Evolutionary conservation across 2,329 filamentous ascomycete genomes (phyloP).

Genomic region (Aureobasidium sp.): DNA sequence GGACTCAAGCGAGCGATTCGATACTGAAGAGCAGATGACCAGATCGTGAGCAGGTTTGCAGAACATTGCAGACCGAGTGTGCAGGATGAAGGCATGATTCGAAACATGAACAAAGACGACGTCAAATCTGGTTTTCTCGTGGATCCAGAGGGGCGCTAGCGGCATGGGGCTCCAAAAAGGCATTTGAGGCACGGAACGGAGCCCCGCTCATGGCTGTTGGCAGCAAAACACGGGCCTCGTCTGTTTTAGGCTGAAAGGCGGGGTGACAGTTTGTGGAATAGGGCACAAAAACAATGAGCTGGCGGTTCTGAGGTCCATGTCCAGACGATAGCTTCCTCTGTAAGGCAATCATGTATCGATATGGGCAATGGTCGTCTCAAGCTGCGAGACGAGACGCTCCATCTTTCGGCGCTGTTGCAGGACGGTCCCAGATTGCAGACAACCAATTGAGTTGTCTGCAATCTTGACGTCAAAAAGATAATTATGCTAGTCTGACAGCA

Average conservation of each 20-base stretch:
- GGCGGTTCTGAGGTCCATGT: conserved; percentile 24
- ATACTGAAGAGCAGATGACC: not conserved
- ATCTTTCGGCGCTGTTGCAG: conserved; percentile 51
- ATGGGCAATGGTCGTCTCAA: conserved; percentile 52
- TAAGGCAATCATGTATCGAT: conserved; percentile 39
- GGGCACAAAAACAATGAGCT: conserved; percentile 11
- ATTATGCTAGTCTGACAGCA: conserved; percentile 40
- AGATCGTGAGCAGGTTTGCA: not conserved
- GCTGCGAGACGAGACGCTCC: conserved; percentile 44
- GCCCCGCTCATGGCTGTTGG: not conserved
- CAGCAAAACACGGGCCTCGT: not conserved
- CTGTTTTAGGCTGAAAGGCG: conserved; percentile 2
- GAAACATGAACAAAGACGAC: not conserved
- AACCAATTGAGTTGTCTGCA: conserved; percentile 44
- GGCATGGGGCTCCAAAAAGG: conserved; percentile 1
- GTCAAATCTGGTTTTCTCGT: conserved; percentile 4
- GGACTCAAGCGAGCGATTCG: not conserved
- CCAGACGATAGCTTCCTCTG: conserved; percentile 27
- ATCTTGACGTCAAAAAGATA: conserved; percentile 41
- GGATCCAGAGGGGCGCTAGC: not conserved
- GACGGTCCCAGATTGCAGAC: conserved; percentile 48
- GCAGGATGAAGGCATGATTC: conserved; percentile 4
- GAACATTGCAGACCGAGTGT: not conserved
- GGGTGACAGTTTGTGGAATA: not conserved
- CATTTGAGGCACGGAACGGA: not conserved